Evolutionary conservation across 2,329 filamentous ascomycete species (phyloP), one percentile per base, ranked within the genome.

Genomic region (Monilinia vaccinii-corymbosi): DNA sequence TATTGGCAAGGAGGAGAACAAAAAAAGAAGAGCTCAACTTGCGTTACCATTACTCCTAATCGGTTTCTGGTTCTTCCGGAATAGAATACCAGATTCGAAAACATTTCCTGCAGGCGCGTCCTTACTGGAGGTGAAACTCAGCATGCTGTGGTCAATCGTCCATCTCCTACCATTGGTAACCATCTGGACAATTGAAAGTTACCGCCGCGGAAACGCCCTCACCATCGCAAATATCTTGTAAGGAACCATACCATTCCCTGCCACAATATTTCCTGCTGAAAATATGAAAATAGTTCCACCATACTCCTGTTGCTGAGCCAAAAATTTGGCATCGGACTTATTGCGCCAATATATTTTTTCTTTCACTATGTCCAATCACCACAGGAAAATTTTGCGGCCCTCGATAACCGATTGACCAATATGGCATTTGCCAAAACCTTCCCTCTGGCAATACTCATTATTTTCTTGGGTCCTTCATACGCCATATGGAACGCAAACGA

Each of bases 341-440:
- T 72, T 1, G 70, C 68, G 1, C 72, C 73, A 5, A 51, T 74
- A 23, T 75, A 73, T 66, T 75, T 68, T 62, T 75, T 73, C 62
- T 62, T 74, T 40, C 71, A 74, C 58, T 75, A 73, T 53, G 58
- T 73, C 6, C 67, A 68, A 52, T 69, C 67, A 25, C 69, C 71
- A 8, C 62, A 73, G n/a, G 69, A 70, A 21, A 71, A 69, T 8
- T 74, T 71, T 59, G 64, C 69, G 2, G 67, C 70, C 4, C 61
- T 66, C 9, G 73, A 75, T 50, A 70, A 70, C 48, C 67, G 73
- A 34, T 58, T 74, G 21, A 69, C 69, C 4, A 66, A 70, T 31
- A 60, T 69, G 5, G 60, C 65, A 16, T 66, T 69, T 10, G 68
- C 68, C 7, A 66, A 66, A 45, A 69, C 68, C 3, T 64, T 74